Base-by-base conservation (phyloP, 495 filamentous ascomycete species). In the Penicillium manginii region DNA sequence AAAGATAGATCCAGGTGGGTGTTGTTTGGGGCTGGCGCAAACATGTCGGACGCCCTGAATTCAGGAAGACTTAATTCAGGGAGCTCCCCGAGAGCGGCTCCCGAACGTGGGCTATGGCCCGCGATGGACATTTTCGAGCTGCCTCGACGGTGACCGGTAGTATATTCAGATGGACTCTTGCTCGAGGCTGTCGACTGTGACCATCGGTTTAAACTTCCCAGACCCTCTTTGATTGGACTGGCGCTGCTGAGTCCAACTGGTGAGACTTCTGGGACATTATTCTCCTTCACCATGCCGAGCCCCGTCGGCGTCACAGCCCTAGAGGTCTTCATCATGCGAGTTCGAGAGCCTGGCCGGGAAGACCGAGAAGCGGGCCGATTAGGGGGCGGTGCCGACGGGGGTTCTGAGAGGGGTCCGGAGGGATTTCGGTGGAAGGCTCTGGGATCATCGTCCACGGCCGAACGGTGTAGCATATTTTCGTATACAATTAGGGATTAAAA, bases 151-250 rank as follows among this genome's bases (percentile, higher is more conserved):
- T 80, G 77, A 48, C 76, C 4, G 40, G 8, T 70, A 12, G 61
- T 60, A 37, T 66, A 59, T 8, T 72, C 64, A 4, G 80, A 73
- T 39, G 88, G 88, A 31, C 80, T 73, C 47, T 78, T 84, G 70
- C 88, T 92, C 45, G 88, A 91, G 10, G 82, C 67, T 19, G 91
- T 91, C 4, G 89, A 91, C 26, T 88, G 84, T 26, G 90, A 93
- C 91, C 90, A 93, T 53, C 90, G 86, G 72, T 93, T 91, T 65
- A 91, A 80, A 57, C 86, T 91, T 32, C 84, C 85, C 42, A 91
- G 73, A 4, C 86, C 84, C 65, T 91, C 88, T 64, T 78, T 81
- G 55, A 86, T 72, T 52, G 74, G 80, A 47, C 76, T 74, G 47
- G 69, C 66, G 53, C 71, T 75, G 23, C 62, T 65, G 29, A 60